Conservation (phyloP, 352 stramenopile species). For the Halophytophthora polymorphica region DNA sequence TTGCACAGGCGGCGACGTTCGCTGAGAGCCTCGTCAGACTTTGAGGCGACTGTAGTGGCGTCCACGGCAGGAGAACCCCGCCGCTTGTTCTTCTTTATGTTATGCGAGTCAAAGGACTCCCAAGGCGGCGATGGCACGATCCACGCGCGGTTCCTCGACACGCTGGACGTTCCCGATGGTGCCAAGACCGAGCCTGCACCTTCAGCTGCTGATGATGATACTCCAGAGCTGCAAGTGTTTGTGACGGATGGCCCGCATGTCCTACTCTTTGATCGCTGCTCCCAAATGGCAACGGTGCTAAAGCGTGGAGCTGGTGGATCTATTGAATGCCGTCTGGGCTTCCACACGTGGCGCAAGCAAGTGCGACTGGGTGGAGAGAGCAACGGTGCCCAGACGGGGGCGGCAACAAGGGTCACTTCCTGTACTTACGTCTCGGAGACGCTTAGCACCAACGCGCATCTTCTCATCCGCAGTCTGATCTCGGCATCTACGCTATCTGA, state of each 20-base stretch:
- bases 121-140: constrained; percentile 2
- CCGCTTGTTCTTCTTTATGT: constrained; percentile 22
- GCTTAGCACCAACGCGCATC: constrained; percentile 18
- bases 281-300: constrained; percentile 17
- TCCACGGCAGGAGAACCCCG: background rate
- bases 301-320: constrained; percentile 16
- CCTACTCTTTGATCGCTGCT: constrained; percentile 24
- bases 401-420: constrained; percentile 16
- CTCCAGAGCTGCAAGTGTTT: constrained; percentile 21
- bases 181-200: background rate
- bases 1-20: constrained; percentile 15
- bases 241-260: constrained; percentile 34
- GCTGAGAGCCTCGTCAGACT: background rate
- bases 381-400: background rate
- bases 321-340: constrained; percentile 5
- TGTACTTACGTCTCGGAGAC: constrained; percentile 24
- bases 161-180: constrained; percentile 13
- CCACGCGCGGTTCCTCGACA: constrained; percentile 21
- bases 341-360: constrained; percentile 22
- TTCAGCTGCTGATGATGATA: constrained; percentile 1
- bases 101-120: constrained; percentile 13
- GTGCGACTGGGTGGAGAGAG: constrained; percentile 17
- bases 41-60: background rate
- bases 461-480: constrained; percentile 23
- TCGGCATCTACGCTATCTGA: constrained; percentile 1